Evolutionary conservation across 2,329 filamentous ascomycete species (phyloP), one percentile per base, ranked within the genome.

Genomic region (Zymoseptoria tritici): DNA sequence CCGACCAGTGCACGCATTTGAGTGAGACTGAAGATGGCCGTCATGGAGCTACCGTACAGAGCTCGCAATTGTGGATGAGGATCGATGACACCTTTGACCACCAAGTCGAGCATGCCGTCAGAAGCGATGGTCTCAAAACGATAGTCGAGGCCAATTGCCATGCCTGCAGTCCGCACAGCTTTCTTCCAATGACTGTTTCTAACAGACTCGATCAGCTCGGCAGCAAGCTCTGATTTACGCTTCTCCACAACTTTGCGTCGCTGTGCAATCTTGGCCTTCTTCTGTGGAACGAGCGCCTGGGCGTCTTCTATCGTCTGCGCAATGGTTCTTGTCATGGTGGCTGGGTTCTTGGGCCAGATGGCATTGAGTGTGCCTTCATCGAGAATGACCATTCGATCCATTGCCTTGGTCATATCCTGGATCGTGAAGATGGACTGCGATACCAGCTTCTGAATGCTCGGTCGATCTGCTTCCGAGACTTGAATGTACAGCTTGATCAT

Each of bases 161-260:
- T 94, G 42, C 95, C 89, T 9, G 90, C 89, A 59, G 92, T 96
- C 26, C 93, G 83, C 55, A 86, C 91, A 5, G 93, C 93, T 67
- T 96, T 92, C 78, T 96, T 97, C 94, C 94, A 99, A 71, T 99
- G 95, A 0, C 91, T 90, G 2, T 84, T 84, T 68, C 85, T 86
- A 1, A 91, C 89, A 61, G 88, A 78, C 60, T 88, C 84, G 3
- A 92, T 88, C 31, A 99, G 80, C 72, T 97, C 91, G 57, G 90
- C 79, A 0, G 92, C 90, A 24, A 99, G 78, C 3, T 84, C 83
- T 0, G 86, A 80, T 77, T 99, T 99, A 77, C 89, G 91, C 57
- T 82, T 80, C 74, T 99, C 94, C 4, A 97, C 91, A 61, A 84
- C 83, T 56, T 79, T 80, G 60, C 92, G 84, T 59, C 93, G 89